A percentile compares a stretch with the other conserved stretches of the same genome.
phyloP scores from a whole-genome alignment of 2,329 filamentous ascomycete species.

The Fusarium sp. region DNA sequence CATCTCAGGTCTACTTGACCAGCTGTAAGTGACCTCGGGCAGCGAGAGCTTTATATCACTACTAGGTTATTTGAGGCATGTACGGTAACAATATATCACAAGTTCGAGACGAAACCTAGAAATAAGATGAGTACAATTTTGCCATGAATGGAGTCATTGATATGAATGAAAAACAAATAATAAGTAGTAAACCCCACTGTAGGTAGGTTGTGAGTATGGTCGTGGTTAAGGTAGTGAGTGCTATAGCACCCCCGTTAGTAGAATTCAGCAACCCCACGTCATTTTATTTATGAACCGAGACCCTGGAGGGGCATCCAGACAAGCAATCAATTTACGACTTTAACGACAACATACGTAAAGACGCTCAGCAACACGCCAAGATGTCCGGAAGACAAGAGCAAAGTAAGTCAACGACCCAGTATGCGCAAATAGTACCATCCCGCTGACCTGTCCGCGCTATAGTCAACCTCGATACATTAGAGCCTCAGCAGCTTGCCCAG shows the following conservation, averaged over 20 bases:
- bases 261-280: constrained; percentile 51
- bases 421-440: background rate
- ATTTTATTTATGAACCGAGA: constrained; percentile 50
- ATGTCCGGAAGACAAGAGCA: constrained; percentile 55
- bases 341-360: constrained; percentile 18
- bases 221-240: background rate
- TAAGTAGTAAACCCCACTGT: background rate
- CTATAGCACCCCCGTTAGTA: constrained; percentile 49
- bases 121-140: background rate
- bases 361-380: constrained; percentile 28
- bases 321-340: constrained; percentile 21
- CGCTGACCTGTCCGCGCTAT: constrained; percentile 15
- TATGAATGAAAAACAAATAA: background rate
- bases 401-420: constrained; percentile 36
- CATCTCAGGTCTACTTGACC: constrained; percentile 61
- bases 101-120: background rate
- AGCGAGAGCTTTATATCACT: background rate
- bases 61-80: constrained; percentile 9
- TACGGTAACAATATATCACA: constrained; percentile 7
- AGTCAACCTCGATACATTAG: constrained; percentile 80
- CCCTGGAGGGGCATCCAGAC: constrained; percentile 45
- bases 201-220: background rate
- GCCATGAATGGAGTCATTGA: background rate
- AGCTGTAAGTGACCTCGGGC: constrained; percentile 58
- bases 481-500: constrained; percentile 85